A percentile compares a stretch with the other conserved stretches of the same genome.
Evolutionary conservation across 2,329 filamentous ascomycete genomes (phyloP).

Genomic region (Pseudopyricularia javanii): DNA sequence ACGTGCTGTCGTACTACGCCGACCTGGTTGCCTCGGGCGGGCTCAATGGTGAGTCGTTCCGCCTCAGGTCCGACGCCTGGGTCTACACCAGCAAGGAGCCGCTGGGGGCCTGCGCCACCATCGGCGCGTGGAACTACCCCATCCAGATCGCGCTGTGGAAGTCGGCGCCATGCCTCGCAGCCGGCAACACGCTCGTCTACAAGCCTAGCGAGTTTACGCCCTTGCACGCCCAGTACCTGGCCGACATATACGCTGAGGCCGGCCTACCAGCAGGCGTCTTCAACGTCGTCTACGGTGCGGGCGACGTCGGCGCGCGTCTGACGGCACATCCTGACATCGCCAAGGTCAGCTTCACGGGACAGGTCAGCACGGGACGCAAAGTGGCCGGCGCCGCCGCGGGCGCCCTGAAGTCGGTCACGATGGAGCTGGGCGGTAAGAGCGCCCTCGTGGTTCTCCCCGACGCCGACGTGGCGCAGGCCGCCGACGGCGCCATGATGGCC

Average conservation of each 20-base stretch:
- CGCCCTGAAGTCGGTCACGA: slow-evolving; percentile 4
- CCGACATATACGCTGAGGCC: slow-evolving; percentile 41
- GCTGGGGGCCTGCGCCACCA: slow-evolving; percentile 50
- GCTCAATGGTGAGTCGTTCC: slow-evolving; percentile 53
- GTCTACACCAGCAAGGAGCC: slow-evolving; percentile 56
- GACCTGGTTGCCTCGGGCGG: slow-evolving; percentile 52
- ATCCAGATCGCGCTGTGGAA: slow-evolving; percentile 59
- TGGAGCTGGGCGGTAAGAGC: slow-evolving; percentile 40
- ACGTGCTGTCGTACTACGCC: slow-evolving; percentile 54
- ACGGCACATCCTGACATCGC: slow-evolving; percentile 3
- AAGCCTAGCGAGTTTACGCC: slow-evolving; percentile 46
- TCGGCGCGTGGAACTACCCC: slow-evolving; percentile 60
- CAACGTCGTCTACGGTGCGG: slow-evolving; percentile 54
- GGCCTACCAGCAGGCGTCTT: slow-evolving; percentile 47
- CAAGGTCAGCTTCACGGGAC: slow-evolving; percentile 6
- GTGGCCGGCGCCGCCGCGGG: slow-evolving; percentile 6
- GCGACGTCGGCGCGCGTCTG: slow-evolving; percentile 13
- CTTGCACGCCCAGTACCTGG: slow-evolving; percentile 46
- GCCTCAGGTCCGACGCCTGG: slow-evolving; percentile 46
- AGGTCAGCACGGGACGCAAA: slow-evolving; percentile 5
- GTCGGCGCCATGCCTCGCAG: slow-evolving; percentile 47
- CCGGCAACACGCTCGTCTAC: slow-evolving; percentile 41
- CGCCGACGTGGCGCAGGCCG: slow-evolving; percentile 66
- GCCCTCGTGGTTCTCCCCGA: slow-evolving; percentile 67
- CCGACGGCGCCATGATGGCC: slow-evolving; percentile 82